A percentile compares a stretch with the other conserved stretches of the same genome.
Evolutionary conservation across 2,329 filamentous ascomycete genomes (phyloP).

Genomic region (Colletotrichum musicola): DNA sequence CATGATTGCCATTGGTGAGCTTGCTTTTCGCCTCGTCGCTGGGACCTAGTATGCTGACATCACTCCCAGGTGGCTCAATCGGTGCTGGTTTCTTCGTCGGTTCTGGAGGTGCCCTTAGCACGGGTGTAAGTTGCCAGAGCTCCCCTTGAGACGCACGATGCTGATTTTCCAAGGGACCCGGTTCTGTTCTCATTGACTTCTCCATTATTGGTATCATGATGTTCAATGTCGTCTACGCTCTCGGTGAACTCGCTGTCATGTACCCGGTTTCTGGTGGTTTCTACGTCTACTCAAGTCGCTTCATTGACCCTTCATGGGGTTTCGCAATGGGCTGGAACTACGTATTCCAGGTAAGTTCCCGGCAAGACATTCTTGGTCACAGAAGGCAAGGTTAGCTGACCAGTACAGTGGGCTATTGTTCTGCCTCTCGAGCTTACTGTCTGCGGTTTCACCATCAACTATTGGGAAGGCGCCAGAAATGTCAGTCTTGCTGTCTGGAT

Average conservation of each 20-base stretch:
- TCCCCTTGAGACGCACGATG: background rate
- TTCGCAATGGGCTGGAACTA: conserved; percentile 65
- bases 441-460: conserved; percentile 61
- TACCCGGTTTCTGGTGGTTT: conserved; percentile 70
- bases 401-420: conserved; percentile 54
- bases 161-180: conserved; percentile 47
- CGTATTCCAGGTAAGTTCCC: conserved; percentile 53
- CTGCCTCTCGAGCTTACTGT: conserved; percentile 63
- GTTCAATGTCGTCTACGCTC: conserved; percentile 69
- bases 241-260: conserved; percentile 68
- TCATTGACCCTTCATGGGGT: conserved; percentile 69
- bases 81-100: conserved; percentile 74
- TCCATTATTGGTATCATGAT: conserved; percentile 66
- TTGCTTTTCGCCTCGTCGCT: too few relatives aligned
- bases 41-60: background rate
- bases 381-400: background rate
- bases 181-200: conserved; percentile 55
- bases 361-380: too few relatives aligned
- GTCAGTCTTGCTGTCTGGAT: conserved; percentile 66
- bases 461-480: conserved; percentile 56
- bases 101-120: conserved; percentile 63
- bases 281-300: conserved; percentile 67
- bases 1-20: conserved; percentile 61
- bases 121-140: conserved; percentile 53
- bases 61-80: conserved; percentile 54